Conservation (phyloP, 257 asterid species). For the Petunia secreta region DNA sequence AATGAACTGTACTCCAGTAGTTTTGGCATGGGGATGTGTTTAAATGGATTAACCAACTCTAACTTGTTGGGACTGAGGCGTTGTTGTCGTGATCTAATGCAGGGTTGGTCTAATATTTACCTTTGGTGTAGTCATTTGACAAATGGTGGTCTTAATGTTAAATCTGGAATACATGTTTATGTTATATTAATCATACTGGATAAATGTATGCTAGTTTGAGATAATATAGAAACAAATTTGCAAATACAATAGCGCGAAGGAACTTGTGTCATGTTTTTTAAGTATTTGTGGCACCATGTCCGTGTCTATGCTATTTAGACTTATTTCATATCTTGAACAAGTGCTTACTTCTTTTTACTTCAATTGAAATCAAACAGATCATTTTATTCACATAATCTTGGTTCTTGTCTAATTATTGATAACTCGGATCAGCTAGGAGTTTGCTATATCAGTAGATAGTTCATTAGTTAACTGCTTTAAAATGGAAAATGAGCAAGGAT, state of each 20-base stretch:
- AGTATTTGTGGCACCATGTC: not conserved
- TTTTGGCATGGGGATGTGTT: no score
- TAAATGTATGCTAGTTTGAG: not conserved
- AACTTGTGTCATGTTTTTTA: not conserved
- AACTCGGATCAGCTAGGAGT: not conserved
- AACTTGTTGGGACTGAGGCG: no score
- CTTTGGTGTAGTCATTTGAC: no score
- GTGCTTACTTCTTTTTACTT: not conserved
- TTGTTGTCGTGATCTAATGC: not conserved
- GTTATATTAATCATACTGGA: not conserved
- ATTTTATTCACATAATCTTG: not conserved
- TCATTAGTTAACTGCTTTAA: not conserved
- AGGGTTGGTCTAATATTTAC: not conserved
- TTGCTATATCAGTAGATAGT: not conserved
- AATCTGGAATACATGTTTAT: not conserved
- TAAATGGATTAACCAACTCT: no score
- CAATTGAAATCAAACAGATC: not conserved
- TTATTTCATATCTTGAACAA: not conserved
- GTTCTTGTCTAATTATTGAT: not conserved
- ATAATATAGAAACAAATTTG: not conserved
- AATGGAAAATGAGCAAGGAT: conserved; percentile 12
- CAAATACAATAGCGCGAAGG: not conserved
- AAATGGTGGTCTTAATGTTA: not conserved
- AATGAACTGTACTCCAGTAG: no score
- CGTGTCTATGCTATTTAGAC: not conserved